These are phyloP conservation scores for Penicillium macrosclerotiorum DNA, from an alignment of 495 filamentous ascomycete genomes.

Conservation along the genomic window DNA sequence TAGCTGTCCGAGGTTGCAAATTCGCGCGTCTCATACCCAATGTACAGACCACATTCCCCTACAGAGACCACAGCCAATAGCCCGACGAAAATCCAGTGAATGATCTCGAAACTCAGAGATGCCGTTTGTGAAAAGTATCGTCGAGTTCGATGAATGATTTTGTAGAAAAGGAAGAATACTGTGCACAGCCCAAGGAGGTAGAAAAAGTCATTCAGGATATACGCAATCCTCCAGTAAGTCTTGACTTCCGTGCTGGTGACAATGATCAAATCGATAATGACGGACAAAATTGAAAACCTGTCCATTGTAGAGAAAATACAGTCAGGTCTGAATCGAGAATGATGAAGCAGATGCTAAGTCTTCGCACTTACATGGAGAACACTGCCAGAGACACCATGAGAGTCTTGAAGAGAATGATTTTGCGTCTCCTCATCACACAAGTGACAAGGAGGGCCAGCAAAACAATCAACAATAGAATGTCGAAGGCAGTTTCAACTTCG, in stretches of 20 bases:
- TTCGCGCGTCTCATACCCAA: background rate
- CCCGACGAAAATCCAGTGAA: background rate
- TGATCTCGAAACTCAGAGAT: background rate
- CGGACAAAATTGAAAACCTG: background rate
- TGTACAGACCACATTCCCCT: background rate
- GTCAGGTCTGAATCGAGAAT: no score
- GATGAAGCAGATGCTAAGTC: no score
- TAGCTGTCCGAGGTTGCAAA: no score
- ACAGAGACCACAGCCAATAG: background rate
- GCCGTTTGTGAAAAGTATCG: no score
- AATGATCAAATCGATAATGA: background rate
- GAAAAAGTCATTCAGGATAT: background rate
- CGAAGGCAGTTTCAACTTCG: background rate
- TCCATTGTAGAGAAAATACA: no score
- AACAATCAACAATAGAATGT: background rate
- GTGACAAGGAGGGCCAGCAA: background rate
- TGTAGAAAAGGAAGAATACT: background rate
- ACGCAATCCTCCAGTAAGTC: background rate
- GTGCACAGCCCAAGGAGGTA: background rate
- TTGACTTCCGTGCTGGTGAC: background rate
- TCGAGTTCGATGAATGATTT: background rate
- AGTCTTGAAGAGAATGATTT: background rate
- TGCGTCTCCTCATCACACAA: background rate
- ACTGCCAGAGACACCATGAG: background rate
- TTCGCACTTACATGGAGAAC: background rate